Conservation (phyloP, 306 rosid genomes). For the Cyamopsis tetragonoloba region DNA sequence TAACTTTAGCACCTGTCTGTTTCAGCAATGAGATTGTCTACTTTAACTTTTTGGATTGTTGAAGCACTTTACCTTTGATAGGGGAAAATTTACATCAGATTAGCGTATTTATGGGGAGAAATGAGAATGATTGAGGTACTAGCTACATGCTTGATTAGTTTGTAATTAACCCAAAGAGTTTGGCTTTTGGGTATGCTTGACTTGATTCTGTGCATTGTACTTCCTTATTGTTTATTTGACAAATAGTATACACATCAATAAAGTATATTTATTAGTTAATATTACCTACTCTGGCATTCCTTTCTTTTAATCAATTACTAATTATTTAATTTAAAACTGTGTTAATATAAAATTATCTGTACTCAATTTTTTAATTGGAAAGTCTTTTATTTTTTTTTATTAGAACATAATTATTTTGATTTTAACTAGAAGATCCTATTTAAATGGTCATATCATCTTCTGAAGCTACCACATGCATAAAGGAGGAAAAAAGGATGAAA, state of each 20-base stretch:
- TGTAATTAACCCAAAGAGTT: constrained; percentile 12
- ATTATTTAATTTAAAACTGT: no score
- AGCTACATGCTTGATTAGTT: no score
- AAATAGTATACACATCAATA: constrained; percentile 23
- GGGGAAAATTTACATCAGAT: constrained; percentile 22
- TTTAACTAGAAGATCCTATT: background rate
- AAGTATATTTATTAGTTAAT: constrained; percentile 10
- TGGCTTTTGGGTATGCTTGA: constrained; percentile 1
- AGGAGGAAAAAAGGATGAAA: background rate
- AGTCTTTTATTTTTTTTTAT: no score
- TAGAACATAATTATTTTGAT: background rate
- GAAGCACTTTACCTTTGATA: constrained; percentile 20
- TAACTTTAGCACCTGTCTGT: constrained; percentile 48
- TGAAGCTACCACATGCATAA: constrained; percentile 14
- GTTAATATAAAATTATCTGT: no score
- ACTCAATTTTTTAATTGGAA: no score
- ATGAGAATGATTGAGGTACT: constrained; percentile 35
- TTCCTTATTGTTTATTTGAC: constrained; percentile 26
- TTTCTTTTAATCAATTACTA: background rate
- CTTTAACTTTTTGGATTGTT: constrained; percentile 36
- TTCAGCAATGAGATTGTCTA: constrained; percentile 41
- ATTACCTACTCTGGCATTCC: background rate
- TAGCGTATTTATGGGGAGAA: constrained; percentile 32
- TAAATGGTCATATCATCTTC: background rate
- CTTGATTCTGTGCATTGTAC: constrained; percentile 28